Base-by-base conservation (phyloP, 164 flowering plant species). In the Stephania cephalantha region DNA sequence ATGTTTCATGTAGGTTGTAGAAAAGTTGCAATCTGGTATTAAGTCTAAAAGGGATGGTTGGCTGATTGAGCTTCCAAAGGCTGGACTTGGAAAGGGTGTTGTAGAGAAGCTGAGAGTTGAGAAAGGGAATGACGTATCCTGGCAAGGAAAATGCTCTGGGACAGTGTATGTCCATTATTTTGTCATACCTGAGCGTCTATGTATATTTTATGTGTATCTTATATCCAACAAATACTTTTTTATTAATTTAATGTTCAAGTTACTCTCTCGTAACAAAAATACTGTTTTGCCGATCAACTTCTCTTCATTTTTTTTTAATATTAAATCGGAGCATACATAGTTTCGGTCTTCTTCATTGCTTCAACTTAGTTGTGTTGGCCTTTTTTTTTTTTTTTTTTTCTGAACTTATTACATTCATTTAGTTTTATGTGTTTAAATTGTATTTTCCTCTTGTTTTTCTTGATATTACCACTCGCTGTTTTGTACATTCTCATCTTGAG, bases 91-190 rank as follows among this genome's bases (percentile, higher is more conserved):
- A 55, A 79, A 61, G 48, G 83, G 74, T 79, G 94, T 91, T 46
- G 69, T 90, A 66, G 90, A 90, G 69, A 77, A 80, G 77, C 74
- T 93, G 94, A 87, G 86, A 82, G 85, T 85, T 7, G 88, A 84
- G 78, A 95, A 91, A 80, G 72, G 71, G 44, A 91, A 91, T 3
- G 99, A 95, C 81, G 90, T 70, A 1, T 82, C 31, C 75, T 95
- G 98, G 99, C 91, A 88, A 86, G 99, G 98, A 65, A 91, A 88
- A 88, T 95, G 99, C 85, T 95, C 98, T 71, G 99, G 98, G 85
- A 90, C 99, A 85, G 95, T 95, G 99, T 95, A 93, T 85, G 99
- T 89, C 73, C 75, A 58, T 10, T 58, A 44, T 71, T 67, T 73
- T 78, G 53, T 13, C 45, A 46, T 50, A 11, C 9, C 6, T 58